Evolutionary conservation across 441 rosid genomes (phyloP).

Genomic region (Iberis amara): DNA sequence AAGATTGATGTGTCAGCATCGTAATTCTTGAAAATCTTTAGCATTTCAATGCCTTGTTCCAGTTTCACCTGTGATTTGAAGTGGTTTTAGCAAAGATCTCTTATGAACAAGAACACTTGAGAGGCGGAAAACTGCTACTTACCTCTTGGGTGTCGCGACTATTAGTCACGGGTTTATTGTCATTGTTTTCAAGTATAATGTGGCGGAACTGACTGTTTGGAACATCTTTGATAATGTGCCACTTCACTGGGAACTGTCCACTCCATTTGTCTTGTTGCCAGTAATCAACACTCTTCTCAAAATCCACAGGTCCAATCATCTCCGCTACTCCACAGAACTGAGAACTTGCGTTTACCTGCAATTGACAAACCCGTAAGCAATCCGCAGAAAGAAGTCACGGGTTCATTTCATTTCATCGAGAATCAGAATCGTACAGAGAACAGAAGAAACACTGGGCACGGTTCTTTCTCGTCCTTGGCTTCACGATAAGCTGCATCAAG

Average conservation of each 20-base stretch:
- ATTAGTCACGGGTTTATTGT: conserved; percentile 60
- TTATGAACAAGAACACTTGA: conserved; percentile 12
- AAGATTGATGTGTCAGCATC: conserved; percentile 48
- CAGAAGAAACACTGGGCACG: conserved; percentile 50
- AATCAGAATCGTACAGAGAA: conserved; percentile 44
- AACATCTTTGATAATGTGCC: conserved; percentile 63
- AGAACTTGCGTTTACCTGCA: conserved; percentile 65
- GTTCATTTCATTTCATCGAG: conserved; percentile 10
- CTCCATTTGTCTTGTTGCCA: conserved; percentile 74
- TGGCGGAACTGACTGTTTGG: conserved; percentile 61
- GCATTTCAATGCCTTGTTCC: conserved; percentile 55
- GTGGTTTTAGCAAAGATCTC: conserved; percentile 2
- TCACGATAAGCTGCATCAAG: conserved; percentile 57
- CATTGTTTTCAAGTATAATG: conserved; percentile 54
- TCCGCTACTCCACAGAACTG: conserved; percentile 65
- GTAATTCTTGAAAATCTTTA: conserved; percentile 51
- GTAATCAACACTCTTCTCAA: conserved; percentile 57
- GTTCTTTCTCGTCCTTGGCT: conserved; percentile 49
- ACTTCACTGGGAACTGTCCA: conserved; percentile 60
- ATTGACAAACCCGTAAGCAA: conserved; percentile 18
- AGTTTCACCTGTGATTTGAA: conserved; percentile 44
- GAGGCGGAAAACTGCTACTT: conserved; percentile 3
- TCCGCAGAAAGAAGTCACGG: conserved; percentile 3
- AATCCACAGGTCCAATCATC: conserved; percentile 65
- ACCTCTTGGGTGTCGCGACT: conserved; percentile 71